These are phyloP conservation scores for Leptographium galeiforme DNA, from an alignment of 2,329 filamentous ascomycete species.

Conservation along the genomic window DNA sequence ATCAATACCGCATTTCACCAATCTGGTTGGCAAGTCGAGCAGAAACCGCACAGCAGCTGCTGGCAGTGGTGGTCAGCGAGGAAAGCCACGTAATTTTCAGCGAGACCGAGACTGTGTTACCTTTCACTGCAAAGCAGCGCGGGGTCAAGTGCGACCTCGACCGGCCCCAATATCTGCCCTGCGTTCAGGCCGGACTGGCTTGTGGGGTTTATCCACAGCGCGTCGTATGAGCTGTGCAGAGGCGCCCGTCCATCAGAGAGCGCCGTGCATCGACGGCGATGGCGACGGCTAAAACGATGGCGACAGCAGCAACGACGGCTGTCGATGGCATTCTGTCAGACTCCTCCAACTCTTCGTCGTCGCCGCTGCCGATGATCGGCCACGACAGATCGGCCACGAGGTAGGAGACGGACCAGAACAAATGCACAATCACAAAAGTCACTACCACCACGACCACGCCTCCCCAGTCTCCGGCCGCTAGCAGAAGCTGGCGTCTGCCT, in stretches of 20 bases:
- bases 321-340: background rate
- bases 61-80: background rate
- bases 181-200: constrained; percentile 14
- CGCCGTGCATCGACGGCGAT: background rate
- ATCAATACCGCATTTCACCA: background rate
- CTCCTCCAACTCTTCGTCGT: background rate
- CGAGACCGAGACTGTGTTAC: constrained; percentile 11
- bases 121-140: constrained; percentile 10
- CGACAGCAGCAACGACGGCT: background rate
- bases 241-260: background rate
- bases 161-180: constrained; percentile 11
- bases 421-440: background rate
- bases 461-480: too few species aligned
- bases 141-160: constrained; percentile 12
- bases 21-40: background rate
- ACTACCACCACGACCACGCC: background rate
- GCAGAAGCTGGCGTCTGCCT: too few species aligned
- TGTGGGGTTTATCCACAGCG: constrained; percentile 20
- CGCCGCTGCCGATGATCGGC: too few species aligned
- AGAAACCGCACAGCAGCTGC: background rate
- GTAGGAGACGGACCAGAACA: constrained; percentile 8
- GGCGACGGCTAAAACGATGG: background rate
- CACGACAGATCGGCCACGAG: background rate
- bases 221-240: constrained; percentile 16
- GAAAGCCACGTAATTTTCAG: constrained; percentile 10